Percentiles rank a stretch among this genome's conserved stretches.
These are phyloP conservation scores for Iris pallida DNA, from an alignment of 116 monocot species.

Conservation along the genomic window DNA sequence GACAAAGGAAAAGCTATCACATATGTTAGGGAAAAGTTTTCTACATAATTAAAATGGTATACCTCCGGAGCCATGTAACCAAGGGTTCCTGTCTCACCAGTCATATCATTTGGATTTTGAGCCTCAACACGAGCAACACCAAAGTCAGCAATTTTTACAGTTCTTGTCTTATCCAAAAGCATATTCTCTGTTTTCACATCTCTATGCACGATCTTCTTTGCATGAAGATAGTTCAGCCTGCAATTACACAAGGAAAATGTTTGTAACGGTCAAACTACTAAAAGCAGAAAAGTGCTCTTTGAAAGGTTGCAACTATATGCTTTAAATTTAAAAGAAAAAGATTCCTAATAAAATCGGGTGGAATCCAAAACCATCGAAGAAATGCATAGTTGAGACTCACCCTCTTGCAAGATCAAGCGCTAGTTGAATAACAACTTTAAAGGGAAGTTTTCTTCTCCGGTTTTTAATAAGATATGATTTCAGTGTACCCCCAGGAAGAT, in stretches of 20 bases:
- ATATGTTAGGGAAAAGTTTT: too few species aligned
- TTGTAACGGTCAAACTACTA: neutral
- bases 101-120: slow-evolving; percentile 85
- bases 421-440: slow-evolving; percentile 64
- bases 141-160: slow-evolving; percentile 83
- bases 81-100: slow-evolving; percentile 85
- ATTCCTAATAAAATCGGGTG: neutral
- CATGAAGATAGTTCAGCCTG: slow-evolving; percentile 82
- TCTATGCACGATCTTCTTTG: slow-evolving; percentile 79
- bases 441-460: slow-evolving; percentile 50
- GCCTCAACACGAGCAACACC: slow-evolving; percentile 92
- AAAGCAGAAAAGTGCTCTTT: neutral
- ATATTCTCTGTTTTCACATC: slow-evolving; percentile 91
- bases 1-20: too few species aligned
- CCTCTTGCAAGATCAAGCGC: slow-evolving; percentile 74
- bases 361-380: neutral
- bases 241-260: slow-evolving; percentile 6
- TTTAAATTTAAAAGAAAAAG: neutral
- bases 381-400: slow-evolving; percentile 17
- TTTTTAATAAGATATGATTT: slow-evolving; percentile 68
- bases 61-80: slow-evolving; percentile 98
- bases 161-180: slow-evolving; percentile 62
- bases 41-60: neutral
- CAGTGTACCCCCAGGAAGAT: slow-evolving; percentile 59
- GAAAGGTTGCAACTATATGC: neutral